Percentiles rank a stretch among this genome's conserved stretches.
phyloP scores from a whole-genome alignment of 345 rosid genomes.

The Limnanthes douglasii region DNA sequence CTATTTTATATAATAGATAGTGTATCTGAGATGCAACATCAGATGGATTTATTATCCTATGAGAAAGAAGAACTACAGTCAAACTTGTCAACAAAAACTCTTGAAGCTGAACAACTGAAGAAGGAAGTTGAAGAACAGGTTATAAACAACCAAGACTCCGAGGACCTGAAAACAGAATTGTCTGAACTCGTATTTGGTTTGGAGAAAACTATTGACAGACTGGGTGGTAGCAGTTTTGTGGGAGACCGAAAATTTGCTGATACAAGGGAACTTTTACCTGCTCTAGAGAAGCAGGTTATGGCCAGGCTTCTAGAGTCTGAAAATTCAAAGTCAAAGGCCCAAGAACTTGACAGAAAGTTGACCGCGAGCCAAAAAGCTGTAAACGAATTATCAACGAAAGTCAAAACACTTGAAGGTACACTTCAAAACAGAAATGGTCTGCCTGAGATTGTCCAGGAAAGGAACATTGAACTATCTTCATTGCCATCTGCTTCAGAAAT shows the following conservation, averaged over 20 bases:
- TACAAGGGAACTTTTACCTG: slow-evolving; percentile 24
- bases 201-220: slow-evolving; percentile 28
- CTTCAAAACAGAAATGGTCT: slow-evolving; percentile 24
- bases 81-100: slow-evolving; percentile 27
- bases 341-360: slow-evolving; percentile 52
- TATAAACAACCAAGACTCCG: slow-evolving; percentile 21
- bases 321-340: slow-evolving; percentile 40
- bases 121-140: slow-evolving; percentile 22
- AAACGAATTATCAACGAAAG: slow-evolving; percentile 42
- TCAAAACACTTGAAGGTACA: slow-evolving; percentile 51
- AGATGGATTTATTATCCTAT: slow-evolving; percentile 27
- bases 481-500: slow-evolving; percentile 56
- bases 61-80: slow-evolving; percentile 44
- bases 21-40: slow-evolving; percentile 31
- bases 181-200: slow-evolving; percentile 32
- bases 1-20: slow-evolving; percentile 41
- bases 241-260: slow-evolving; percentile 24
- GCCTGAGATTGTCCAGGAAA: slow-evolving; percentile 53
- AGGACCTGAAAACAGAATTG: slow-evolving; percentile 34
- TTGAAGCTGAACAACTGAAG: slow-evolving; percentile 46
- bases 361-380: slow-evolving; percentile 45
- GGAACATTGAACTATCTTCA: slow-evolving; percentile 54
- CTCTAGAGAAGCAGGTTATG: slow-evolving; percentile 35
- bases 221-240: slow-evolving; percentile 27
- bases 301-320: slow-evolving; percentile 37